Percentiles rank a stretch among this genome's conserved stretches.
These are phyloP conservation scores for Heliosperma pusillum DNA, from an alignment of 148 eudicot genomes.

Conservation along the genomic window DNA sequence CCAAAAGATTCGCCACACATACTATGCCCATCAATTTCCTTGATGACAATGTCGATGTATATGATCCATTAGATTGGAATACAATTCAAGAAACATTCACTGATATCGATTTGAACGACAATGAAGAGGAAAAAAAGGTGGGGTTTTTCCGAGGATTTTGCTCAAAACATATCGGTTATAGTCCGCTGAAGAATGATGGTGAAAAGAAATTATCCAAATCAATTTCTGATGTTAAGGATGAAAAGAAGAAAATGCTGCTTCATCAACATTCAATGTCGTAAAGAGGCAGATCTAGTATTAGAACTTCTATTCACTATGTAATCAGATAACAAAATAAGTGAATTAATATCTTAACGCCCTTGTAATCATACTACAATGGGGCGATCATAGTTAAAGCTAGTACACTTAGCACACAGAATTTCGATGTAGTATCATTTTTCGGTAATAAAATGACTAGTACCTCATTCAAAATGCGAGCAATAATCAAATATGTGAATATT, in stretches of 20 bases:
- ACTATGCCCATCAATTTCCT: constrained; percentile 12
- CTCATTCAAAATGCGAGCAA: no score
- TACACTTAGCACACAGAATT: background rate
- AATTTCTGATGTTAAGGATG: constrained; percentile 5
- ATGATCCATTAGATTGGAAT: constrained; percentile 17
- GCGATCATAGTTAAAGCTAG: no score
- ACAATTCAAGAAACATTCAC: constrained; percentile 14
- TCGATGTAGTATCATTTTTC: background rate
- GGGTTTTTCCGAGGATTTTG: constrained; percentile 24
- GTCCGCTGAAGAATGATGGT: constrained; percentile 5
- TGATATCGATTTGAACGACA: constrained; percentile 18
- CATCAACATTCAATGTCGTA: constrained; percentile 4
- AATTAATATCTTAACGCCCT: no score
- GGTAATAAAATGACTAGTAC: no score
- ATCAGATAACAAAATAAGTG: background rate
- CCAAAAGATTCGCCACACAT: background rate
- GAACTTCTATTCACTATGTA: background rate
- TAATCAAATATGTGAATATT: no score
- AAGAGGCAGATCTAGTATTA: background rate
- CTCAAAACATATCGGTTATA: constrained; percentile 20
- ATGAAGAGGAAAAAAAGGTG: constrained; percentile 14
- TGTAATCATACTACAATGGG: no score
- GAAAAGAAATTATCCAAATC: constrained; percentile 3
- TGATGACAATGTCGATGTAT: constrained; percentile 1
- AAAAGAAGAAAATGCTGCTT: constrained; percentile 17